phyloP scores from a whole-genome alignment of 2,329 filamentous ascomycete genomes.

The Uncinocarpus reesii region DNA sequence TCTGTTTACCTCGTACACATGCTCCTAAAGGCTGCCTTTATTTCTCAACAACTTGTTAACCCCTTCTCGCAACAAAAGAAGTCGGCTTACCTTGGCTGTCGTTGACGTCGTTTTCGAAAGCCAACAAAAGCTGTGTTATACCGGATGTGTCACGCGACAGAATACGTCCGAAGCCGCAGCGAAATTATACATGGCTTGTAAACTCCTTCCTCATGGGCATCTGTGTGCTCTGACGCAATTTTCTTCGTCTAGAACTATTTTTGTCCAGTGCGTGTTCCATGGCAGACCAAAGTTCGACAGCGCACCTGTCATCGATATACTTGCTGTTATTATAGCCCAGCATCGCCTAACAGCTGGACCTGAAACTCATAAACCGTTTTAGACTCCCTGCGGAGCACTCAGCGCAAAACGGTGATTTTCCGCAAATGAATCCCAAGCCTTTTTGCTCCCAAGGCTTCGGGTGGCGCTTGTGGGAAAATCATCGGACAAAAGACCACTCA shows the following conservation, averaged over 20 bases:
- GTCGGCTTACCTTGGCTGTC: not conserved
- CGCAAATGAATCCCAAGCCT: constrained; percentile 3
- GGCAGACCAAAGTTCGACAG: too few relatives aligned
- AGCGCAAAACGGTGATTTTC: not conserved
- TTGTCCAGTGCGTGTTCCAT: not conserved
- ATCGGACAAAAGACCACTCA: not conserved
- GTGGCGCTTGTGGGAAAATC: constrained; percentile 3
- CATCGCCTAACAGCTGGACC: not conserved
- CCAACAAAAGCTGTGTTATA: constrained; percentile 1
- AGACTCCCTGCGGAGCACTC: not conserved
- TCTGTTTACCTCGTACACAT: not conserved
- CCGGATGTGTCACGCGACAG: not conserved
- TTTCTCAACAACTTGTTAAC: not conserved
- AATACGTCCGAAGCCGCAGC: not conserved
- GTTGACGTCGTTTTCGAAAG: constrained; percentile 3
- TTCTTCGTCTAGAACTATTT: not conserved
- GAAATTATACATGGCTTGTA: constrained; percentile 2
- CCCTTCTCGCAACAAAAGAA: not conserved
- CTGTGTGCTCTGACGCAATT: not conserved
- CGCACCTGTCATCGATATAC: constrained; percentile 1
- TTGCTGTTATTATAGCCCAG: constrained; percentile 5
- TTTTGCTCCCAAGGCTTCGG: not conserved
- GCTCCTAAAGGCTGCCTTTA: not conserved
- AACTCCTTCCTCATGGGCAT: not conserved
- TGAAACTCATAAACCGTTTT: constrained; percentile 3